Evolutionary conservation across 768 basidiomycete genomes (phyloP), one percentile per base, ranked within the genome.

Genomic region (Amanita inopinata): DNA sequence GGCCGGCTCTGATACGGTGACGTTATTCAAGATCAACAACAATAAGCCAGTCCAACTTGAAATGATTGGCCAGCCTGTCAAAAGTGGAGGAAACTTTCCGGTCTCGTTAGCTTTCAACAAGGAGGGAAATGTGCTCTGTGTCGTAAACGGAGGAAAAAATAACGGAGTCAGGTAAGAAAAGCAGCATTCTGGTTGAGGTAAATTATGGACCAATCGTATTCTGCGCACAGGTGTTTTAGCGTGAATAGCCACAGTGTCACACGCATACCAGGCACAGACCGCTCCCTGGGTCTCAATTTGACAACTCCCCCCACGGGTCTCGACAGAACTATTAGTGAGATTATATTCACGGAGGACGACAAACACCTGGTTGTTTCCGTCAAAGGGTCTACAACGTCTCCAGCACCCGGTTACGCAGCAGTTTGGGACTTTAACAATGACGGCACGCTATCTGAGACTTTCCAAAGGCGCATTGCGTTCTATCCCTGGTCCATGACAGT

Each of bases 261-360:
- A 5, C 14, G 3, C 17, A 27, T 40, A n/a, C 25, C 24, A 11
- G n/a, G 30, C 24, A 30, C 38, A 10, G 30, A 18, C 9, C n/a
- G 27, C 12, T 15, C 27, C 28, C 23, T 40, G 27, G 9, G 30
- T 20, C 14, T 40, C 15, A 27, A 40, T 18, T 4, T 14, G 11
- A 40, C 38, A 8, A 18, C 38, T 4, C 38, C 38, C 2, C 14
- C 27, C 27, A 40, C 3, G 1, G 25, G 11, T 31, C 38, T 18
- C 23, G 25, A 18, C 12, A n/a, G 27, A 28, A 30, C 14, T n/a
- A 27, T 27, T 12, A 19, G 38, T 19, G 25, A 40, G 18, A 12
- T 40, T 12, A 31, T 40, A 23, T 40, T 40, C 38, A 27, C 38
- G 4, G 38, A 38, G 38, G 38, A 38, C 11, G 22, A 38, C 2